Percentiles rank a stretch among this genome's conserved stretches.
Evolutionary conservation across 192 early-diverging fungal species (phyloP).

Genomic region (Thamnidium elegans): DNA sequence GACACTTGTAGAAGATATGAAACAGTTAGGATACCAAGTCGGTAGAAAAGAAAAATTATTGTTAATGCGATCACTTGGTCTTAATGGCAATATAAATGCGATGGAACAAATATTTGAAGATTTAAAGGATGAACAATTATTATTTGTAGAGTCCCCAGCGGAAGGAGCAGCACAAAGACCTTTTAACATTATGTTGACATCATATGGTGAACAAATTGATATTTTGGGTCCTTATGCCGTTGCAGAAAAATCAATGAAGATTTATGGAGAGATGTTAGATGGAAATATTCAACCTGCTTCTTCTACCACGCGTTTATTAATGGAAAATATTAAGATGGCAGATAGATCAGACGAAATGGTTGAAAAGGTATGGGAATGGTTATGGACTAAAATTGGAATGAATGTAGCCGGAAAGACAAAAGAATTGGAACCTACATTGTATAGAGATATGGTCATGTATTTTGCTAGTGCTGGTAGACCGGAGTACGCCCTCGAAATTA

Average conservation of each 20-base stretch:
- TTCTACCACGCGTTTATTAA: constrained; percentile 27
- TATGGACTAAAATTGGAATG: constrained; percentile 28
- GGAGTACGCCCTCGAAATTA: constrained; percentile 32
- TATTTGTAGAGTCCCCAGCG: background rate
- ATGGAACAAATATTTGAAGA: constrained; percentile 32
- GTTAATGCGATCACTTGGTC: constrained; percentile 30
- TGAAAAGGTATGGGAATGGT: constrained; percentile 34
- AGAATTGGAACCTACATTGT: constrained; percentile 21
- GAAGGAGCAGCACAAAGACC: constrained; percentile 15
- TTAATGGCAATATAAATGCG: constrained; percentile 26
- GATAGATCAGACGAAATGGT: constrained; percentile 13
- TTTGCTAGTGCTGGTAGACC: constrained; percentile 31
- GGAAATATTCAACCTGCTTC: constrained; percentile 56
- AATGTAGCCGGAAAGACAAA: constrained; percentile 6
- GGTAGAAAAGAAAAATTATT: constrained; percentile 30
- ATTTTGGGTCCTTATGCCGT: constrained; percentile 2
- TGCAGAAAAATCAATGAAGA: constrained; percentile 57
- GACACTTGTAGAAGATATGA: constrained; percentile 36
- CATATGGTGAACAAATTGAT: constrained; percentile 10
- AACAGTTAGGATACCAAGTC: constrained; percentile 21
- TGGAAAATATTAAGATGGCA: constrained; percentile 20
- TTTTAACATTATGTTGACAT: constrained; percentile 21
- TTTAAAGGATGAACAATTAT: constrained; percentile 13
- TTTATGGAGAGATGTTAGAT: constrained; percentile 59
- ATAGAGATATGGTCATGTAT: constrained; percentile 31